These are phyloP conservation scores for Beauveria caledonica DNA, from an alignment of 2,329 filamentous ascomycete species.

Conservation along the genomic window DNA sequence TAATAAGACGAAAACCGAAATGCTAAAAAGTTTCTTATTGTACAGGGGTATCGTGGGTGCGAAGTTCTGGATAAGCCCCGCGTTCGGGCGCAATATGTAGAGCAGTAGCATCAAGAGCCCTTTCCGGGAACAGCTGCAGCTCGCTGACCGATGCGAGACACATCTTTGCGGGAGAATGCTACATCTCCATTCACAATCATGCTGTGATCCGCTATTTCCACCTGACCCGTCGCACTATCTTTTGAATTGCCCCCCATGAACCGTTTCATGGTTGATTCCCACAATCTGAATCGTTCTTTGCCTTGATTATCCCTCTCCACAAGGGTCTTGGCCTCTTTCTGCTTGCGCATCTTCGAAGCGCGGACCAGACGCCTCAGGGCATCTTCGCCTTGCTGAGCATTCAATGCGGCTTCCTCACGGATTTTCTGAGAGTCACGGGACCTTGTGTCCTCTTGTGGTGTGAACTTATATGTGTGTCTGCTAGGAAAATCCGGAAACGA, in stretches of 20 bases:
- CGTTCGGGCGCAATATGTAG: neutral
- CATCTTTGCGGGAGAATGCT: constrained; percentile 44
- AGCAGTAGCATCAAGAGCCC: neutral
- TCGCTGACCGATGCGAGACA: constrained; percentile 39
- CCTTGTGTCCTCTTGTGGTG: constrained; percentile 40
- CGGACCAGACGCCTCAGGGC: constrained; percentile 51
- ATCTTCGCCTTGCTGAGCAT: constrained; percentile 54
- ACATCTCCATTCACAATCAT: constrained; percentile 56
- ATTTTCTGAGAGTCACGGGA: constrained; percentile 47
- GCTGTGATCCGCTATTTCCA: constrained; percentile 53
- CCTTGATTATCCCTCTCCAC: constrained; percentile 45
- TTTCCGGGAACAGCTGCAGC: constrained; percentile 14
- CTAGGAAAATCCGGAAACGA: constrained; percentile 56
- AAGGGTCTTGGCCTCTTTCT: constrained; percentile 52
- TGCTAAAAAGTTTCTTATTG: neutral
- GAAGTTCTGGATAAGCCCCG: neutral
- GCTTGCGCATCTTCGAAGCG: constrained; percentile 55
- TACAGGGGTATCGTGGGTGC: neutral
- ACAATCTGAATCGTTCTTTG: constrained; percentile 49
- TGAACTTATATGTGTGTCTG: constrained; percentile 56
- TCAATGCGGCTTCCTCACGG: constrained; percentile 49
- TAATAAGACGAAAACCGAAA: neutral
- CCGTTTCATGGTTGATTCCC: constrained; percentile 53
- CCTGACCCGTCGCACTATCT: constrained; percentile 27
- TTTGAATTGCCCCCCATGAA: constrained; percentile 33